phyloP scores from a whole-genome alignment of 2,329 filamentous ascomycete species.

The Fusarium redolens region DNA sequence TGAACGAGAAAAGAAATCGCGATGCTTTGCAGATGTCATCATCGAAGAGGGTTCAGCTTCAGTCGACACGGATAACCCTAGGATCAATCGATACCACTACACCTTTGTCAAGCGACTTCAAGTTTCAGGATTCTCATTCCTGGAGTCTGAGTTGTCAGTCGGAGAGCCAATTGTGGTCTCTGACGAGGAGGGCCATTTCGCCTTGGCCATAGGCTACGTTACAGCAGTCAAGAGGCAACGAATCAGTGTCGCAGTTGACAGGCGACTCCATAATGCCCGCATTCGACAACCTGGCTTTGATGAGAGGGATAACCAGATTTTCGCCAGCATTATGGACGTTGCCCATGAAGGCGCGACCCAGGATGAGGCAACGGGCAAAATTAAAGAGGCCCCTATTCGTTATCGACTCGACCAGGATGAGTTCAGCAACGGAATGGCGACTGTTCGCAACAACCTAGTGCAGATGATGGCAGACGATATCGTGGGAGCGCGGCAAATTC shows the following conservation, averaged over 20 bases:
- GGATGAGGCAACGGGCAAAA: slow-evolving; percentile 63
- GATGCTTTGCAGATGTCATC: slow-evolving; percentile 89
- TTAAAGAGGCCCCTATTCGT: slow-evolving; percentile 66
- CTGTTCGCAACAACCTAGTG: slow-evolving; percentile 91
- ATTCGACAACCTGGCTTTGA: slow-evolving; percentile 82
- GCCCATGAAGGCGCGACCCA: slow-evolving; percentile 63
- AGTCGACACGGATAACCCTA: slow-evolving; percentile 76
- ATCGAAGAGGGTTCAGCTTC: slow-evolving; percentile 81
- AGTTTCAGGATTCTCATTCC: slow-evolving; percentile 78
- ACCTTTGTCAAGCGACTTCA: slow-evolving; percentile 79
- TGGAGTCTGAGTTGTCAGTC: slow-evolving; percentile 86
- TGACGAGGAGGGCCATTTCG: slow-evolving; percentile 94
- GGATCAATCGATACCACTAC: slow-evolving; percentile 93
- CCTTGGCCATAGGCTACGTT: slow-evolving; percentile 91
- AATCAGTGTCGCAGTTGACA: slow-evolving; percentile 90
- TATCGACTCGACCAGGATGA: slow-evolving; percentile 98
- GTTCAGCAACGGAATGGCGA: slow-evolving; percentile 97
- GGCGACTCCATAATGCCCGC: slow-evolving; percentile 87
- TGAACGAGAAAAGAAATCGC: slow-evolving; percentile 87
- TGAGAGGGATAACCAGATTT: slow-evolving; percentile 81
- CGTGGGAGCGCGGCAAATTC: slow-evolving; percentile 76
- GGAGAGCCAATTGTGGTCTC: slow-evolving; percentile 97
- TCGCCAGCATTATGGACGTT: slow-evolving; percentile 92
- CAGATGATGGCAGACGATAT: slow-evolving; percentile 87
- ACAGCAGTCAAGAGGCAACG: slow-evolving; percentile 78